A percentile compares a stretch with the other conserved stretches of the same genome.
Conservation (phyloP, 208 protist species). For the Blastocrithidia nonstop region DNA sequence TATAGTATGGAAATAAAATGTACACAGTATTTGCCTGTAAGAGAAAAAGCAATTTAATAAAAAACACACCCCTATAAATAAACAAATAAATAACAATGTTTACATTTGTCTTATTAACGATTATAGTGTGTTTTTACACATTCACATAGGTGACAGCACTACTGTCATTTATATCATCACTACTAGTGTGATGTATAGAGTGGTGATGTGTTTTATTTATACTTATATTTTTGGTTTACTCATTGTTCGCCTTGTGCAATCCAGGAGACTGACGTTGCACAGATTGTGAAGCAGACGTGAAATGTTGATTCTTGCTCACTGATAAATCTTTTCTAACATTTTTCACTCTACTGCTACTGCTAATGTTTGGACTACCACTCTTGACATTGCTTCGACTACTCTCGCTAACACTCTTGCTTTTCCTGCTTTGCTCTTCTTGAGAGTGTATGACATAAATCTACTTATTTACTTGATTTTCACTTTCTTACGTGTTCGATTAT, state of each 20-base stretch:
- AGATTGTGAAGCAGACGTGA: background rate
- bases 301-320: background rate
- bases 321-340: background rate
- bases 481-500: background rate
- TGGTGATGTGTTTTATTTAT: no score
- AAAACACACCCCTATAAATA: background rate
- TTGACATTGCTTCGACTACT: no score
- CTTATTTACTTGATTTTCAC: background rate
- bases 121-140: background rate
- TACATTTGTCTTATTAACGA: background rate
- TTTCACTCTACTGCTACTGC: background rate
- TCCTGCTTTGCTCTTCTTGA: background rate
- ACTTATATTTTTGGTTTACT: no score
- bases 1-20: no score
- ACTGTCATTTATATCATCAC: no score
- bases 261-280: background rate
- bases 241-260: background rate
- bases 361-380: no score
- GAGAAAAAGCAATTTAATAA: background rate
- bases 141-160: no score
- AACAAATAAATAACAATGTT: slow-evolving; percentile 3
- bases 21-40: no score
- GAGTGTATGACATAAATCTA: background rate
- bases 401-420: no score
- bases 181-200: no score